Evolutionary conservation across 2,329 filamentous ascomycete genomes (phyloP).

Genomic region (Alternaria arbusti): DNA sequence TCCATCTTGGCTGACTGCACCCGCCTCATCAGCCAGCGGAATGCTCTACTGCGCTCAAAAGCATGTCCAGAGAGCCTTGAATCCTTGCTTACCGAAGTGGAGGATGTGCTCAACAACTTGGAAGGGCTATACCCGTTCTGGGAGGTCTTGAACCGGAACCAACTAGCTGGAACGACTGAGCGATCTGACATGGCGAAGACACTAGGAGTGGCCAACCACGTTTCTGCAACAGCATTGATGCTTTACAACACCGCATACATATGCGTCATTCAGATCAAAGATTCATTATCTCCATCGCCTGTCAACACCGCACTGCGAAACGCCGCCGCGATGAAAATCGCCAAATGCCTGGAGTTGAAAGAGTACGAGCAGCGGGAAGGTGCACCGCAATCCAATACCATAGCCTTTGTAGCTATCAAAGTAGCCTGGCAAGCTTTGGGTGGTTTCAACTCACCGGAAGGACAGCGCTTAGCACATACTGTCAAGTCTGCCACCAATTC

Average conservation of each 20-base stretch:
- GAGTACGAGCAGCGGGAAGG: constrained; percentile 11
- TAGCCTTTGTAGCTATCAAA: constrained; percentile 32
- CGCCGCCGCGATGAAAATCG: constrained; percentile 26
- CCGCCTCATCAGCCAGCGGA: constrained; percentile 19
- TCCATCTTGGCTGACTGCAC: constrained; percentile 34
- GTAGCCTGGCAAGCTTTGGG: constrained; percentile 36
- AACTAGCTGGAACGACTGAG: constrained; percentile 1
- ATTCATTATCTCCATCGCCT: constrained; percentile 24
- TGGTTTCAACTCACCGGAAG: constrained; percentile 28
- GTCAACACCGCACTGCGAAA: constrained; percentile 19
- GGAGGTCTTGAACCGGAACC: constrained; percentile 21
- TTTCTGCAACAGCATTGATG: constrained; percentile 31
- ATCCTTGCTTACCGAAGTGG: constrained; percentile 13
- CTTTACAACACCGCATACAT: constrained; percentile 34
- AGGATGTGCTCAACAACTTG: constrained; percentile 8
- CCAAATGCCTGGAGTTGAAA: constrained; percentile 29
- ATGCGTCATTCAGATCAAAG: constrained; percentile 26
- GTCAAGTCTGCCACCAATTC: constrained; percentile 17
- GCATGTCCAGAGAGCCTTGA: neutral
- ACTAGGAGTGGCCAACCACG: constrained; percentile 24
- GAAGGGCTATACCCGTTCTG: constrained; percentile 17
- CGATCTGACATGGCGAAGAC: constrained; percentile 14
- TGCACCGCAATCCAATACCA: constrained; percentile 28
- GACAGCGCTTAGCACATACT: constrained; percentile 21
- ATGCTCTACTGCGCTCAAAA: constrained; percentile 3